Evolutionary conservation across 352 stramenopile species (phyloP).

Genomic region (Lagenidium giganteum): DNA sequence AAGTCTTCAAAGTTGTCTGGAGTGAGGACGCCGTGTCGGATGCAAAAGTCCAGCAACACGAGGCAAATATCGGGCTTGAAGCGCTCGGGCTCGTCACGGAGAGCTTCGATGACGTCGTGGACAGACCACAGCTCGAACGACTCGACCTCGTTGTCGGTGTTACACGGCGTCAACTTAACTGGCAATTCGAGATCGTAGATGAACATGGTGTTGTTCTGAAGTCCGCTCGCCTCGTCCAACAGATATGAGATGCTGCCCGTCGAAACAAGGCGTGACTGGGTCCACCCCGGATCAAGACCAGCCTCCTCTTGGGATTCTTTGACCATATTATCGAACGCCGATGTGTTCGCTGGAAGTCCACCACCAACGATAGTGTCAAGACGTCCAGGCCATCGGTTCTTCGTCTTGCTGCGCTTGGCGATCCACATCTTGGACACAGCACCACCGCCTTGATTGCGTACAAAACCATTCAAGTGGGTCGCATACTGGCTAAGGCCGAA

Average conservation of each 20-base stretch:
- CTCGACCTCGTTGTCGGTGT: slow-evolving; percentile 59
- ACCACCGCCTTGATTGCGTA: slow-evolving; percentile 16
- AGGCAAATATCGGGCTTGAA: slow-evolving; percentile 76
- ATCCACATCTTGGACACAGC: slow-evolving; percentile 53
- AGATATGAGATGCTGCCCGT: slow-evolving; percentile 53
- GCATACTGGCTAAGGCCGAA: slow-evolving; percentile 68
- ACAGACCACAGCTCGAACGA: slow-evolving; percentile 50
- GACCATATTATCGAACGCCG: slow-evolving; percentile 62
- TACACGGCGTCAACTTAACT: slow-evolving; percentile 23
- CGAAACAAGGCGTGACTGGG: slow-evolving; percentile 22
- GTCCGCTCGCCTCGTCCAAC: slow-evolving; percentile 41
- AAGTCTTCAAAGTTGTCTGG: slow-evolving; percentile 38
- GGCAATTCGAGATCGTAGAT: slow-evolving; percentile 62
- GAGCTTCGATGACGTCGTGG: slow-evolving; percentile 21
- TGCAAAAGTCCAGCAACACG: slow-evolving; percentile 56
- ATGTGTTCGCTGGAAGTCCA: slow-evolving; percentile 40
- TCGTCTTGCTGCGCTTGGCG: slow-evolving; percentile 39
- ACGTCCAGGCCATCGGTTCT: slow-evolving; percentile 43
- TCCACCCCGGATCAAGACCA: slow-evolving; percentile 33
- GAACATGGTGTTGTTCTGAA: slow-evolving; percentile 70
- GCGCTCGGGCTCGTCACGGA: slow-evolving; percentile 38
- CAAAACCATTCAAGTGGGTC: slow-evolving; percentile 69
- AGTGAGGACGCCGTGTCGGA: slow-evolving; percentile 62
- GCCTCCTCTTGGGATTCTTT: slow-evolving; percentile 69
- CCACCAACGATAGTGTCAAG: slow-evolving; percentile 63